Percentiles rank a stretch among this genome's conserved stretches.
These are phyloP conservation scores for Chlorella sp. DNA, from an alignment of 139 green algal species.

Conservation along the genomic window DNA sequence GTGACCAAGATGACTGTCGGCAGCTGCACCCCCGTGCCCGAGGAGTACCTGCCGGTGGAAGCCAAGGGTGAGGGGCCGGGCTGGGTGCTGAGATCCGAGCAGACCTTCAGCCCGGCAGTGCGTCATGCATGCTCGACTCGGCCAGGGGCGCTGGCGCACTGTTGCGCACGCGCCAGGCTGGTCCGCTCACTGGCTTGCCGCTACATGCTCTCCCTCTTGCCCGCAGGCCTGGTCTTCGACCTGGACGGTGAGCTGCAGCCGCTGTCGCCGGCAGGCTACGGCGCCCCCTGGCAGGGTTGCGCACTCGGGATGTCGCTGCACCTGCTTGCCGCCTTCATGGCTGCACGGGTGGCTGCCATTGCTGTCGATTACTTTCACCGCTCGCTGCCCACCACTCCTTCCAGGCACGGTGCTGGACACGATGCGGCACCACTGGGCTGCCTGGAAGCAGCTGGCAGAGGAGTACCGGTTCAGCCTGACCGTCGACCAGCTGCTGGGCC, in stretches of 20 bases:
- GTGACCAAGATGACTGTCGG: not conserved
- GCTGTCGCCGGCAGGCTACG: too few species aligned
- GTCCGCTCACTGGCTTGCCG: not conserved
- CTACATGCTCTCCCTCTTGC: not conserved
- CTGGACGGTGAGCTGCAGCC: conserved; percentile 19
- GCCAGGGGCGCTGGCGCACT: not conserved
- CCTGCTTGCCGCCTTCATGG: too few species aligned
- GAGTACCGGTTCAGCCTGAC: conserved; percentile 9
- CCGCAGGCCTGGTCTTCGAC: conserved; percentile 35
- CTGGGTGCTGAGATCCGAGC: not conserved
- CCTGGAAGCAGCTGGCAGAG: conserved; percentile 18
- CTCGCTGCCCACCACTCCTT: not conserved
- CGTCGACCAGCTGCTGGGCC: conserved; percentile 5
- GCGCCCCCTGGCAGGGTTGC: too few species aligned
- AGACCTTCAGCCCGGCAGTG: too few species aligned
- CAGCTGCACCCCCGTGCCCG: not conserved
- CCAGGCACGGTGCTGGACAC: conserved; percentile 35
- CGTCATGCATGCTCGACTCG: too few species aligned
- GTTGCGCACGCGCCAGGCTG: not conserved
- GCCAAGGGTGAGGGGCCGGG: not conserved
- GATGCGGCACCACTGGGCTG: conserved; percentile 25
- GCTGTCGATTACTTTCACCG: too few species aligned
- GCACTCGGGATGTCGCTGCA: too few species aligned
- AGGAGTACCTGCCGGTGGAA: conserved; percentile 6
- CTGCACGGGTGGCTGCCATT: too few species aligned